Percentiles rank a stretch among this genome's conserved stretches.
Conservation (phyloP, 2,329 filamentous ascomycete genomes). For the Penicillium sp. region DNA sequence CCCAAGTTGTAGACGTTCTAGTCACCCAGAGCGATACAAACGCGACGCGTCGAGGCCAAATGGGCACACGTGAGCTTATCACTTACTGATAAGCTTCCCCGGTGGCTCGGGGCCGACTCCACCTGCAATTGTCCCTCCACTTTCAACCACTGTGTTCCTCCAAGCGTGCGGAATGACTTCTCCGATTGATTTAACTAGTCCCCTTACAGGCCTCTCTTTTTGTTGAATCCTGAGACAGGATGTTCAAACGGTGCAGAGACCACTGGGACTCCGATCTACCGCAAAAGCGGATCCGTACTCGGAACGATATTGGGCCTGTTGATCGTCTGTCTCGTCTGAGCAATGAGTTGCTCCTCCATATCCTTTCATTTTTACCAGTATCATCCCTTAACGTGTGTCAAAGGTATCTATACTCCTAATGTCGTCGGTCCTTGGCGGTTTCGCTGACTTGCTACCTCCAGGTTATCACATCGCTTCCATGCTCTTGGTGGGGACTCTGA, state of each 20-base stretch:
- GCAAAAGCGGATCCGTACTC: conserved; percentile 48
- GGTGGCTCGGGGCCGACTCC: neutral
- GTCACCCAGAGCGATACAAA: neutral
- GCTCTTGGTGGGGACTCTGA: conserved; percentile 76
- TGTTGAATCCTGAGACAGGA: conserved; percentile 16
- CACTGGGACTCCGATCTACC: conserved; percentile 18
- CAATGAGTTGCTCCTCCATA: conserved; percentile 82
- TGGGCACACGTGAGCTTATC: conserved; percentile 10
- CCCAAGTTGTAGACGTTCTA: neutral
- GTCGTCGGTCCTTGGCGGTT: neutral
- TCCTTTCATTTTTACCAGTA: conserved; percentile 74
- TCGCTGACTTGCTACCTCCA: conserved; percentile 13
- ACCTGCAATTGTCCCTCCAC: neutral
- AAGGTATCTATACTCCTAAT: conserved; percentile 46
- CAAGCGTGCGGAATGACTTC: neutral
- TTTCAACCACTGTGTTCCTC: neutral
- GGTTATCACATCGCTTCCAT: conserved; percentile 68
- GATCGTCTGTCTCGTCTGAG: conserved; percentile 74
- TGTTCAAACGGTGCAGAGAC: conserved; percentile 36
- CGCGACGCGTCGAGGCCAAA: conserved; percentile 15
- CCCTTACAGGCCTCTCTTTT: neutral
- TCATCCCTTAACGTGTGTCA: conserved; percentile 65
- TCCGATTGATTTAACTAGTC: neutral
- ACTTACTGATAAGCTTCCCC: neutral
- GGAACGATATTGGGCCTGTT: conserved; percentile 17